phyloP scores from a whole-genome alignment of 768 basidiomycete species.

The Mycena polygramma region DNA sequence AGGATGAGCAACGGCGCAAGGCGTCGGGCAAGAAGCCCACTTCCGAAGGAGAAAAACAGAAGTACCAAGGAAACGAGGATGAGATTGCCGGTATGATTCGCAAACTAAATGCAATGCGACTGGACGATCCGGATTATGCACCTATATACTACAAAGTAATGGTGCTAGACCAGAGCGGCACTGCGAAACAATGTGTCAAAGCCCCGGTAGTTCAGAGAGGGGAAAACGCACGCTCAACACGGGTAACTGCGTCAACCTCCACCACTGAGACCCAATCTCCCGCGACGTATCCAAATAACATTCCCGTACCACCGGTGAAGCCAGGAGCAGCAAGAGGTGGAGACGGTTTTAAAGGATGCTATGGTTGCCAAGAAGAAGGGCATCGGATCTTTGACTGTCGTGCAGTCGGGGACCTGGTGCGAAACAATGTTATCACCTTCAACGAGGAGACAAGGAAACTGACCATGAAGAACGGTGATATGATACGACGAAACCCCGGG shows the following conservation, averaged over 20 bases:
- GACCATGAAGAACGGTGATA: not conserved
- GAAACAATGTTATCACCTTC: not conserved
- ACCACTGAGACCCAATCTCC: too few species aligned
- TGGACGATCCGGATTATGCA: constrained; percentile 31
- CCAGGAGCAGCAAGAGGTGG: not conserved
- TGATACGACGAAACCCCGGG: not conserved
- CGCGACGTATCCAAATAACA: not conserved
- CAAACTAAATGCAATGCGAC: not conserved
- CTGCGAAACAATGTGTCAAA: constrained; percentile 4
- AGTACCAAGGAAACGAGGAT: constrained; percentile 5
- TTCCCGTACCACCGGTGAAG: not conserved
- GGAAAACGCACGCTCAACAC: too few species aligned
- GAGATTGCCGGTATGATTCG: constrained; percentile 8
- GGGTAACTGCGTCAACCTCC: too few species aligned
- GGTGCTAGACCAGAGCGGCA: constrained; percentile 8
- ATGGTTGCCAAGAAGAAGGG: not conserved
- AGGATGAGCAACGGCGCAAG: not conserved
- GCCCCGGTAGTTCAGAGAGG: too few species aligned
- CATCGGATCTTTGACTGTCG: not conserved
- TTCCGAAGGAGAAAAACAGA: not conserved
- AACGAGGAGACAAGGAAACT: not conserved
- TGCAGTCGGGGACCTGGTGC: not conserved
- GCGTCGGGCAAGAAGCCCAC: not conserved
- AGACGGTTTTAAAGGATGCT: not conserved
- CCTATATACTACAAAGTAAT: constrained; percentile 28